Evolutionary conservation across 176 grass and related monocot genomes (phyloP), one percentile per base, ranked within the genome.

Genomic region (Chrysopogon serrulatus): DNA sequence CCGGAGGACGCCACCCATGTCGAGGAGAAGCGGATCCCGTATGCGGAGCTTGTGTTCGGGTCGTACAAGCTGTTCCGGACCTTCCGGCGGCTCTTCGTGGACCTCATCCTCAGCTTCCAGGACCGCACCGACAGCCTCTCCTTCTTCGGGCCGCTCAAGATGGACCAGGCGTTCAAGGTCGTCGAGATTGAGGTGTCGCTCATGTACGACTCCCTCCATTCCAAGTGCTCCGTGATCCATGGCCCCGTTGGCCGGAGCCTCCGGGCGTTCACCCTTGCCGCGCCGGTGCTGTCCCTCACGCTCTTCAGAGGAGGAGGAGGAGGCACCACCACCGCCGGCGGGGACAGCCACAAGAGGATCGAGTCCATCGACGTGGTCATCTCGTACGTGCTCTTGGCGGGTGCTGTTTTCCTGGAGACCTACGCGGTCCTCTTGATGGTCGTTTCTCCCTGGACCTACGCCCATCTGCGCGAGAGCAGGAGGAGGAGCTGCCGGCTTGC

Each of bases 81-180:
- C 40, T 93, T 93, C 71, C 85, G 73, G 44, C 49, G 70, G 17
- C 87, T 90, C 13, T 89, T 76, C 2, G 91, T 85, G 12, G 83
- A 90, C 86, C 87, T 93, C 48, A 86, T 93, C 71, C 87, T 93
- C 44, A 93, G 84, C 65, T 93, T 87, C 75, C 64, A 76, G 59
- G 78, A 87, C 42, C 78, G 77, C 70, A 86, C 68, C 24, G 44
- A 68, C 18, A 86, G 84, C 59, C 77, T 74, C 57, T 80, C 68
- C 32, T 86, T 80, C 59, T 69, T 86, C 8, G 59, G 62, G 57
- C 33, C 77, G 13, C 57, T 86, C 77, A 74, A 34, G 44, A 77
- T 68, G 69, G 68, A 86, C 34, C 56, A 86, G 42, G 77, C 57
- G 12, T 86, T 80, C 68, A 86, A 86, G 84, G 32, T 86, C 77